These are phyloP conservation scores for Cercospora sp. DNA, from an alignment of 2,329 filamentous ascomycete species.

Conservation along the genomic window DNA sequence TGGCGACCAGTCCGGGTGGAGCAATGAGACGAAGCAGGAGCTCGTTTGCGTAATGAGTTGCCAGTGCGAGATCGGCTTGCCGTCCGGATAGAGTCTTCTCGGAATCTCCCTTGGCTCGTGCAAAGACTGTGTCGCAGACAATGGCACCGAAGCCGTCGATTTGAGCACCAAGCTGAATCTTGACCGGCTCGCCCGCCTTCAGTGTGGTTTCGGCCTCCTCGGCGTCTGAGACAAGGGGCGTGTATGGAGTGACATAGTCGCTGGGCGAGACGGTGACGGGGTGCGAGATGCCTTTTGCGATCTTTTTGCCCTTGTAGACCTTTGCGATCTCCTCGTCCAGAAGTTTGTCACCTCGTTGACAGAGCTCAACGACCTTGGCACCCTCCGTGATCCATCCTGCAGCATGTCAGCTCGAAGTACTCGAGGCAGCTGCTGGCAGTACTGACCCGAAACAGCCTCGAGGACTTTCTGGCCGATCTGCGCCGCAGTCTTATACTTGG, in stretches of 20 bases:
- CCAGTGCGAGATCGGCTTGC: conserved; percentile 81
- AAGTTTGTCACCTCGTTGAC: conserved; percentile 92
- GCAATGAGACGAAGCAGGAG: conserved; percentile 86
- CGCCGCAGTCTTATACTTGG: conserved; percentile 98
- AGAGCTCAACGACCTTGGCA: conserved; percentile 90
- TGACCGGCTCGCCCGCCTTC: conserved; percentile 83
- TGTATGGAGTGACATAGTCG: conserved; percentile 95
- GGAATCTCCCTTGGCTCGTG: conserved; percentile 58
- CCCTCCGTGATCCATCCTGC: conserved; percentile 72
- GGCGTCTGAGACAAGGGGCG: conserved; percentile 81
- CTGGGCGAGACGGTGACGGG: conserved; percentile 93
- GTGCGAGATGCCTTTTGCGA: conserved; percentile 89
- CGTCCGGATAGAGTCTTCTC: conserved; percentile 62
- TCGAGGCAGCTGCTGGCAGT: conserved; percentile 18
- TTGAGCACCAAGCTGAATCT: conserved; percentile 98
- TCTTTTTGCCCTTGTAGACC: conserved; percentile 98
- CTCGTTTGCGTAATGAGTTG: conserved; percentile 94
- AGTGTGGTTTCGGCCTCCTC: conserved; percentile 78
- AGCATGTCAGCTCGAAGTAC: conserved; percentile 23
- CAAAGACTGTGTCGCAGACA: conserved; percentile 87
- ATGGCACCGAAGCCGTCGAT: conserved; percentile 97
- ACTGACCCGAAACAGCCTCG: conserved; percentile 69
- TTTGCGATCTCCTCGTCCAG: conserved; percentile 90
- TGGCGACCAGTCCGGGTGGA: conserved; percentile 79
- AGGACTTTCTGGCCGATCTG: conserved; percentile 95